Base-by-base conservation (phyloP, 2,329 filamentous ascomycete genomes). In the Fusarium pseudoanthophilum region DNA sequence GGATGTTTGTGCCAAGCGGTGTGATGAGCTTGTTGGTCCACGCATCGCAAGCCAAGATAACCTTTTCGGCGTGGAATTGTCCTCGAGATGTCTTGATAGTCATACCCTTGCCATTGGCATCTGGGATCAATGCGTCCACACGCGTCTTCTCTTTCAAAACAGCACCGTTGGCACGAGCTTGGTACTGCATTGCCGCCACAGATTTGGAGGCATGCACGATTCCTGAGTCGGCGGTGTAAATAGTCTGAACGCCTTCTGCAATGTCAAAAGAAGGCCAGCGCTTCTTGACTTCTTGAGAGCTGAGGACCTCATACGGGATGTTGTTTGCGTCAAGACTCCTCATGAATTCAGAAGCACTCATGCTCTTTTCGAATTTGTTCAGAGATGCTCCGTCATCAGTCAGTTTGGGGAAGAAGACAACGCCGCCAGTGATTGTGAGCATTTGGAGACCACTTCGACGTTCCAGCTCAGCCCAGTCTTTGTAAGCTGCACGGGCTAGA, bases 191-290 rank as follows among this genome's bases (percentile, higher is more conserved):
- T 1, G 67, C 63, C 4, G 67, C 32, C 2, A 74, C 71, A 9
- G 69, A 72, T 11, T 64, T 58, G 28, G 72, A 74, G 0, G 72
- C 77, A 14, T 78, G 75, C 0, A 67, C 74, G 0, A 78, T 69
- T 4, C 77, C 77, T 4, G 77, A 70, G 28, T 78, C 77, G 0
- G 75, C 70, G 1, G 77, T 78, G 30, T 78, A 78, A 1, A 78
- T 76, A 0, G 64, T 64, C 20, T 71, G 57, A 1, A 77, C 75
- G 1, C 37, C 55, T 1, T 70, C 51, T 0, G 71, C 60, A 14
- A 78, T 32, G 4, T 66, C 51, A 18, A 75, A 78, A 15, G 75
- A 68, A 1, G 75, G 74, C 77, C 77, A 78, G 4, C 75, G 64
- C 6, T 24, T 57, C 21, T 59, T 64, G 5, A 75, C 73, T 14